These are phyloP conservation scores for Trichoderma sp. DNA, from an alignment of 2,329 filamentous ascomycete genomes.

Conservation along the genomic window DNA sequence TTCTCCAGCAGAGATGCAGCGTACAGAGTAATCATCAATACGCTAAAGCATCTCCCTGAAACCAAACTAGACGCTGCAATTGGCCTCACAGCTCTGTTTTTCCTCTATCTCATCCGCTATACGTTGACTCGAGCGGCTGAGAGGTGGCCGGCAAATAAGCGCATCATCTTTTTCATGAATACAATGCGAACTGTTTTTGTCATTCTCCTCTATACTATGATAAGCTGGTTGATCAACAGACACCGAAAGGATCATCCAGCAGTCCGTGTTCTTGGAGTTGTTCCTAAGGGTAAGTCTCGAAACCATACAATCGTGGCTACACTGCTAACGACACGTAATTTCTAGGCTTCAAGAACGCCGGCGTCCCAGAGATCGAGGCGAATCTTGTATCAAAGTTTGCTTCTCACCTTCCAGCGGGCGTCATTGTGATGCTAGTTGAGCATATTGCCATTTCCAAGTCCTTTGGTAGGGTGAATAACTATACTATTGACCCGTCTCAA, in stretches of 20 bases:
- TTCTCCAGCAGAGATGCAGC: conserved; percentile 77
- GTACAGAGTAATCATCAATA: conserved; percentile 82
- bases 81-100: conserved; percentile 76
- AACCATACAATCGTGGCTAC: neutral
- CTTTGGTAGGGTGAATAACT: conserved; percentile 94
- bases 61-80: conserved; percentile 80
- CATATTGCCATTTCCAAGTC: conserved; percentile 98
- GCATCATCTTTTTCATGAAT: conserved; percentile 84
- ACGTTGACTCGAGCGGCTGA: conserved; percentile 66
- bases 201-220: conserved; percentile 87
- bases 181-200: conserved; percentile 90
- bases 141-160: conserved; percentile 68
- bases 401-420: conserved; percentile 74
- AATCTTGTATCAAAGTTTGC: conserved; percentile 69
- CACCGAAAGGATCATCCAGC: conserved; percentile 61
- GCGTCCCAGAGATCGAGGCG: conserved; percentile 67
- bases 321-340: conserved; percentile 6
- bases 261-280: conserved; percentile 73
- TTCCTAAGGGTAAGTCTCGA: conserved; percentile 65
- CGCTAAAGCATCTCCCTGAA: conserved; percentile 67
- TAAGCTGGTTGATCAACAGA: conserved; percentile 83
- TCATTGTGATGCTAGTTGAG: conserved; percentile 95
- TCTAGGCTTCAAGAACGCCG: conserved; percentile 75
- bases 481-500: conserved; percentile 92
- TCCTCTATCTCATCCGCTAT: conserved; percentile 76